Conservation (phyloP, 495 filamentous ascomycete genomes). For the Aspergillus cavernicola region DNA sequence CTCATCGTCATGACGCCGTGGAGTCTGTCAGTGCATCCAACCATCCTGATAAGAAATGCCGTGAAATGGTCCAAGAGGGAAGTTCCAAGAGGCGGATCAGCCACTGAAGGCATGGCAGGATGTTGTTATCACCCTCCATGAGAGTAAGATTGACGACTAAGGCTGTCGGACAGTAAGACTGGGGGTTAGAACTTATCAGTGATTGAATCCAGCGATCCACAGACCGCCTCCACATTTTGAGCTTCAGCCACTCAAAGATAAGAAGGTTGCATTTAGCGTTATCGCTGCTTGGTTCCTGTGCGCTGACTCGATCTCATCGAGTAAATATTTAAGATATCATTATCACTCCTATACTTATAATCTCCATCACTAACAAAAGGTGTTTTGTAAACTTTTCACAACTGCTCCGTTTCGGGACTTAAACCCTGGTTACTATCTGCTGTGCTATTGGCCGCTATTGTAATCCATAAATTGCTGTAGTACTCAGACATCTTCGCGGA, state of each 20-base stretch:
- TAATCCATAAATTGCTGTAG: too few relatives aligned
- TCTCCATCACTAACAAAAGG: too few relatives aligned
- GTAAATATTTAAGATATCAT: conserved; percentile 22
- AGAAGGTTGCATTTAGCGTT: not conserved
- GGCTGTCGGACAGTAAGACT: not conserved
- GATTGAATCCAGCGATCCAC: not conserved
- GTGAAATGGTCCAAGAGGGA: conserved; percentile 11
- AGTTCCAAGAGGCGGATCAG: conserved; percentile 11
- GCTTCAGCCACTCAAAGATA: conserved; percentile 4
- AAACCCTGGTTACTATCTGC: too few relatives aligned
- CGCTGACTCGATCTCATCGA: conserved; percentile 44
- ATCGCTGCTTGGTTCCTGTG: conserved; percentile 8
- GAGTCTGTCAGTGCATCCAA: not conserved
- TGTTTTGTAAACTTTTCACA: too few relatives aligned
- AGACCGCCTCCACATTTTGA: conserved; percentile 20
- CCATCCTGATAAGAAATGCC: conserved; percentile 8
- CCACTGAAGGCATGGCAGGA: conserved; percentile 2
- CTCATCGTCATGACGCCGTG: not conserved
- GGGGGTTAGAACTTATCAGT: conserved; percentile 24
- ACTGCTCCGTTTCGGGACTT: too few relatives aligned
- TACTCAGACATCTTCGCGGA: too few relatives aligned
- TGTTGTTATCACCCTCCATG: conserved; percentile 20
- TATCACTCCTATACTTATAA: too few relatives aligned
- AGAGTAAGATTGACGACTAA: conserved; percentile 20
- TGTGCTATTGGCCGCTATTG: too few relatives aligned